Evolutionary conservation across 176 grass and related monocot species (phyloP).

Genomic region (Pontederia crassipes): DNA sequence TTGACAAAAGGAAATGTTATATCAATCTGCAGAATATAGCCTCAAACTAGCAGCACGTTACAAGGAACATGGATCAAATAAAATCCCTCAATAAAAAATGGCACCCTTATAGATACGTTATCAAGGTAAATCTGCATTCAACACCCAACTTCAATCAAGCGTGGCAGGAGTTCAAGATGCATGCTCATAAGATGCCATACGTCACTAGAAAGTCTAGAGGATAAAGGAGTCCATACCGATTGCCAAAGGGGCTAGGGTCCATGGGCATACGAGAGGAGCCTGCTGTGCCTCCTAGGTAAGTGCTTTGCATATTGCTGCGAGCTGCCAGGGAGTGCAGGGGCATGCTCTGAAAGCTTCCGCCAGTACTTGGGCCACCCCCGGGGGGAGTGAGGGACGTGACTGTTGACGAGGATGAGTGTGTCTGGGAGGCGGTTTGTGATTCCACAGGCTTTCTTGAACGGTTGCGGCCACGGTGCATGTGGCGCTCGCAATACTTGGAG

Average conservation of each 20-base stretch:
- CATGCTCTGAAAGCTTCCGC: conserved; percentile 23
- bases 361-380: conserved; percentile 10
- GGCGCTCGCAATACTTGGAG: conserved; percentile 99
- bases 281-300: conserved; percentile 43
- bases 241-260: conserved; percentile 33
- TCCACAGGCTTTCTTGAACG: conserved; percentile 99
- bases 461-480: conserved; percentile 99
- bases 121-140: no score
- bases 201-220: neutral
- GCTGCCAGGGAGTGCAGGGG: conserved; percentile 25
- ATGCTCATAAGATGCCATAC: neutral
- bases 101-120: no score
- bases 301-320: conserved; percentile 30
- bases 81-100: no score
- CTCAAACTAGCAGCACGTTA: no score
- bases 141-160: neutral
- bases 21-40: no score
- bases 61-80: no score
- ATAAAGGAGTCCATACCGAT: conserved; percentile 24
- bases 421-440: conserved; percentile 53
- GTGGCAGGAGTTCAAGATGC: neutral
- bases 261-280: conserved; percentile 44
- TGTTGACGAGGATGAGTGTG: conserved; percentile 44
- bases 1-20: no score
- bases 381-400: conserved; percentile 29